These are phyloP conservation scores for Mycena vulgaris DNA, from an alignment of 768 basidiomycete genomes.

Conservation along the genomic window DNA sequence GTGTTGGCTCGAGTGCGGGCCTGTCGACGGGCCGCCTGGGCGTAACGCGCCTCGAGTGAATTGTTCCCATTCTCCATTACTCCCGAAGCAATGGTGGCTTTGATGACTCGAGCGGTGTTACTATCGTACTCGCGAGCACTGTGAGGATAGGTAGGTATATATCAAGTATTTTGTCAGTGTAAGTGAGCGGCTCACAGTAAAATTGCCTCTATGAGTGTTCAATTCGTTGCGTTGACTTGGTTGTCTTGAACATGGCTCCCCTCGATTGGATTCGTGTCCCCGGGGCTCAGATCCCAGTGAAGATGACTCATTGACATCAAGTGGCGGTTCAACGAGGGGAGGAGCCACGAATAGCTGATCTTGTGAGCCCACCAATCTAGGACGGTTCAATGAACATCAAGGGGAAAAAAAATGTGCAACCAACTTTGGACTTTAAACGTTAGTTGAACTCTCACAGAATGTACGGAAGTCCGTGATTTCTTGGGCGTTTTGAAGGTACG, in stretches of 20 bases:
- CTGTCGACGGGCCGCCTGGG: background rate
- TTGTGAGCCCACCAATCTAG: slow-evolving; percentile 21
- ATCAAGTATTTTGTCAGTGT: background rate
- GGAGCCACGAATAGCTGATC: slow-evolving; percentile 24
- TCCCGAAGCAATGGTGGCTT: background rate
- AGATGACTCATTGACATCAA: background rate
- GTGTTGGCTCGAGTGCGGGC: background rate
- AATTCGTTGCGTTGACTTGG: slow-evolving; percentile 6
- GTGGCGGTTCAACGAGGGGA: slow-evolving; percentile 10
- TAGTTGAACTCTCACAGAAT: slow-evolving; percentile 10
- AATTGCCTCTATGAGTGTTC: background rate
- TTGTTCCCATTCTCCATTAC: slow-evolving; percentile 18
- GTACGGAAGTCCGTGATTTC: background rate
- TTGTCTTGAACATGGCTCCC: slow-evolving; percentile 14
- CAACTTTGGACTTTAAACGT: slow-evolving; percentile 2
- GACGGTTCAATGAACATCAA: no score
- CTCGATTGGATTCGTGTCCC: slow-evolving; percentile 19
- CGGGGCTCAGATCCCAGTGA: slow-evolving; percentile 19
- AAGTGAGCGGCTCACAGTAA: background rate
- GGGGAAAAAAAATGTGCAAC: background rate
- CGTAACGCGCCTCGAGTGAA: background rate
- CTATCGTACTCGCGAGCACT: slow-evolving; percentile 14
- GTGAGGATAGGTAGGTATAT: background rate
- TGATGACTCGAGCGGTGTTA: slow-evolving; percentile 2
- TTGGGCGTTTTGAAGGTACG: background rate